Conservation (phyloP, 2,329 filamentous ascomycete genomes). For the Diaporthe longicolla region DNA sequence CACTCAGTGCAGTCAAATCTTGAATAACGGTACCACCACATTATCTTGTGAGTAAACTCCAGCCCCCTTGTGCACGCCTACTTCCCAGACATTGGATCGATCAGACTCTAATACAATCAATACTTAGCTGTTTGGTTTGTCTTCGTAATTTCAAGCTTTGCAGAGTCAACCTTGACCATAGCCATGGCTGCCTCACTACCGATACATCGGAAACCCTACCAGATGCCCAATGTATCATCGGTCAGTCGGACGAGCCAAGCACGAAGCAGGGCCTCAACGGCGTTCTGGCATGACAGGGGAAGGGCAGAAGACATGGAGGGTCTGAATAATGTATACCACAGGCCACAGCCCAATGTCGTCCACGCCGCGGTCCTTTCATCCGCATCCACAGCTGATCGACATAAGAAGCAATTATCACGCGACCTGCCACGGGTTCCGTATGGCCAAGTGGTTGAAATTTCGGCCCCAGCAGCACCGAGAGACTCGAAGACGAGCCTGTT, state of each 20-base stretch:
- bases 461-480: background rate
- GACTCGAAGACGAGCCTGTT: background rate
- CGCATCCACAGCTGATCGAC: background rate
- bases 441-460: background rate
- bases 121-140: background rate
- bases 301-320: background rate
- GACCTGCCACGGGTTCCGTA: no score
- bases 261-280: background rate
- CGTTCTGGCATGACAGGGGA: constrained; percentile 11
- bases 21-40: background rate
- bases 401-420: background rate
- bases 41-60: background rate
- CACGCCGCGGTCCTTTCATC: background rate
- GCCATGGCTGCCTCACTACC: constrained; percentile 4
- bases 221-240: background rate
- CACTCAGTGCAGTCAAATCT: constrained; percentile 8
- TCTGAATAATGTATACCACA: background rate
- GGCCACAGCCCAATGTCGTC: background rate
- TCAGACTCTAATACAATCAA: background rate
- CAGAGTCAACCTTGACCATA: constrained; percentile 2
- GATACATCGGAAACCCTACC: background rate
- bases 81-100: background rate
- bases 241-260: background rate
- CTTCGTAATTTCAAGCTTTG: background rate
- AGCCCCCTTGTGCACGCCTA: background rate